phyloP scores from a whole-genome alignment of 805 yeast genomes.

The Saturnispora quitensis region DNA sequence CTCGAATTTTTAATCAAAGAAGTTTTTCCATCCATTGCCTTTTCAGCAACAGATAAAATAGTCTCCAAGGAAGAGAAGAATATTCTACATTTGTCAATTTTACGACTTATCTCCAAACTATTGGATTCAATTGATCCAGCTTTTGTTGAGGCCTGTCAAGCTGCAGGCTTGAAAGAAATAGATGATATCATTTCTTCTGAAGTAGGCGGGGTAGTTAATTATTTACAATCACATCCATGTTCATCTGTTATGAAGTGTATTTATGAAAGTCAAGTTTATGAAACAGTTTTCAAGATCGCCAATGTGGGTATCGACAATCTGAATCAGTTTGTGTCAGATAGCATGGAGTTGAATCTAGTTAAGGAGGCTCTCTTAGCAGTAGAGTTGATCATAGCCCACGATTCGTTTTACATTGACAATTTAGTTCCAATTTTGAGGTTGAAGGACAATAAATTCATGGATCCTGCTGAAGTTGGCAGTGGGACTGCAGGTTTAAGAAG shows the following conservation, averaged over 20 bases:
- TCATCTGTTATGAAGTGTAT: conserved; percentile 52
- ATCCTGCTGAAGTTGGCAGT: conserved; percentile 40
- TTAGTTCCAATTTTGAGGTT: conserved; percentile 42
- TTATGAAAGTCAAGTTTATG: conserved; percentile 50
- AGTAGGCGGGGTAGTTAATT: conserved; percentile 36
- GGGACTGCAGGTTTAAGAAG: conserved; percentile 44
- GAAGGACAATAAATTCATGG: conserved; percentile 30
- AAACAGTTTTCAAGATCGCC: conserved; percentile 46
- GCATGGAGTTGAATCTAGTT: conserved; percentile 31
- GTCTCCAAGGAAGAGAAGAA: conserved; percentile 25
- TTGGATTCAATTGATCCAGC: conserved; percentile 43
- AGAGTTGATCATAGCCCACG: conserved; percentile 38
- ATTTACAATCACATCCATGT: conserved; percentile 61
- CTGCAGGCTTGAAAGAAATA: conserved; percentile 34
- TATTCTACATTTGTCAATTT: conserved; percentile 44
- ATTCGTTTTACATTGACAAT: conserved; percentile 50
- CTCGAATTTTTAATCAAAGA: conserved; percentile 62
- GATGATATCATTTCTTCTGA: conserved; percentile 34
- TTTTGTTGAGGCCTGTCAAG: conserved; percentile 43
- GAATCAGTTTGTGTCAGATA: conserved; percentile 29
- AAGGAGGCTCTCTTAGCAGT: conserved; percentile 36
- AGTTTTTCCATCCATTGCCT: conserved; percentile 47
- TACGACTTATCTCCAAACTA: conserved; percentile 42
- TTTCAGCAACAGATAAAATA: conserved; percentile 26
- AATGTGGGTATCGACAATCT: conserved; percentile 53